These are phyloP conservation scores for Cutaneotrichosporon cyanovorans DNA, from an alignment of 1,284 basidiomycete species.

Conservation along the genomic window DNA sequence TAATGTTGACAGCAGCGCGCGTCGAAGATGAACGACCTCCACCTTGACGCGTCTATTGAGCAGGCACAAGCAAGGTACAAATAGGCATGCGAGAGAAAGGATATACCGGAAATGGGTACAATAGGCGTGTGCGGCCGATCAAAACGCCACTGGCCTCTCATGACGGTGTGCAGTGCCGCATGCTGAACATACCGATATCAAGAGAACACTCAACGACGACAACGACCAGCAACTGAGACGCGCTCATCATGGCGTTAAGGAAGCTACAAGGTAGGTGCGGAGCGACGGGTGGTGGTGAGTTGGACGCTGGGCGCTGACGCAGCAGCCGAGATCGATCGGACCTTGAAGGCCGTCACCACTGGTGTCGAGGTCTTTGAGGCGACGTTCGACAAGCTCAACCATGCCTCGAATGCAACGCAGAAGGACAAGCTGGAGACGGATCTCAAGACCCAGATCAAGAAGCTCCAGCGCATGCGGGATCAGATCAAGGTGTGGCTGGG, in stretches of 20 bases:
- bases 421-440: conserved; percentile 95
- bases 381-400: conserved; percentile 94
- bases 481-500: conserved; percentile 99
- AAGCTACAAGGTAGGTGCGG: conserved; percentile 38
- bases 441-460: conserved; percentile 97
- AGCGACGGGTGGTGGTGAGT: neutral
- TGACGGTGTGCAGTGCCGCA: neutral
- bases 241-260: conserved; percentile 33
- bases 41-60: conserved; percentile 8
- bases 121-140: neutral
- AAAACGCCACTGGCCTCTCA: neutral
- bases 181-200: too few species aligned
- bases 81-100: conserved; percentile 1
- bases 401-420: conserved; percentile 79
- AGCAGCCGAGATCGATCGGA: conserved; percentile 90
- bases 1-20: neutral
- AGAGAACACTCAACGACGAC: neutral
- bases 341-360: conserved; percentile 86
- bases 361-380: conserved; percentile 91
- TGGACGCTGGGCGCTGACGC: neutral
- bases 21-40: conserved; percentile 7
- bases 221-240: neutral
- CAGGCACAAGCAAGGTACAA: neutral
- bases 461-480: conserved; percentile 92
- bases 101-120: too few species aligned